A percentile compares a stretch with the other conserved stretches of the same genome.
Evolutionary conservation across 1,139 yeast species (phyloP).

Genomic region (Yamadazyma epiphylla): DNA sequence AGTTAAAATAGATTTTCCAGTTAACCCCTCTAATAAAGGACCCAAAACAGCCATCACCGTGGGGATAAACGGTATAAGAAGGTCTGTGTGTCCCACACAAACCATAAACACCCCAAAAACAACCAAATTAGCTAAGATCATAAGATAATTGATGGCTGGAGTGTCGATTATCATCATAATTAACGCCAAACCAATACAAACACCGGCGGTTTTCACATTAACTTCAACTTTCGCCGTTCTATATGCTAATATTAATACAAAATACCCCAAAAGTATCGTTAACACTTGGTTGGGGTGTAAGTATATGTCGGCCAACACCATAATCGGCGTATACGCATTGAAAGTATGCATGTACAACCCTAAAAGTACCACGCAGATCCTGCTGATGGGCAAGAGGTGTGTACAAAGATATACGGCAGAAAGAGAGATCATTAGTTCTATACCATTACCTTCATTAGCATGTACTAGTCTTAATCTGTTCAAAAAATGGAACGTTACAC

Average conservation of each 20-base stretch:
- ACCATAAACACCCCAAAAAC: no score
- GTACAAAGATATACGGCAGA: constrained; percentile 15
- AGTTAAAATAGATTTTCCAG: no score
- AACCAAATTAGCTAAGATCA: no score
- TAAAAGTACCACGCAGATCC: constrained; percentile 21
- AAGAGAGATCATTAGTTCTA: no score
- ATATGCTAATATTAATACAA: constrained; percentile 14
- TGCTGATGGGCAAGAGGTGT: constrained; percentile 17
- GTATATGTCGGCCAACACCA: constrained; percentile 20
- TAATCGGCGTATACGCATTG: constrained; percentile 23
- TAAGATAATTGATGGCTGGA: no score
- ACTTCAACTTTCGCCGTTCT: constrained; percentile 8
- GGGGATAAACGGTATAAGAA: no score
- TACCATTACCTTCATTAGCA: no score
- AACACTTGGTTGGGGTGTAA: constrained; percentile 7
- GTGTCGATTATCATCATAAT: no score
- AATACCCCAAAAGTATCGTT: constrained; percentile 16
- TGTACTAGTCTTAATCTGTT: no score
- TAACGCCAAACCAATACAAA: constrained; percentile 5
- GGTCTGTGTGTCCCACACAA: no score
- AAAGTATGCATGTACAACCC: constrained; percentile 26
- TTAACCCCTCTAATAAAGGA: no score
- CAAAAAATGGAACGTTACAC: no score
- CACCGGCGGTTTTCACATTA: constrained; percentile 1
- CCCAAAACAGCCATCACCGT: not conserved